A percentile compares a stretch with the other conserved stretches of the same genome.
phyloP scores from a whole-genome alignment of 768 basidiomycete genomes.

The Daedaleopsis sinensis region DNA sequence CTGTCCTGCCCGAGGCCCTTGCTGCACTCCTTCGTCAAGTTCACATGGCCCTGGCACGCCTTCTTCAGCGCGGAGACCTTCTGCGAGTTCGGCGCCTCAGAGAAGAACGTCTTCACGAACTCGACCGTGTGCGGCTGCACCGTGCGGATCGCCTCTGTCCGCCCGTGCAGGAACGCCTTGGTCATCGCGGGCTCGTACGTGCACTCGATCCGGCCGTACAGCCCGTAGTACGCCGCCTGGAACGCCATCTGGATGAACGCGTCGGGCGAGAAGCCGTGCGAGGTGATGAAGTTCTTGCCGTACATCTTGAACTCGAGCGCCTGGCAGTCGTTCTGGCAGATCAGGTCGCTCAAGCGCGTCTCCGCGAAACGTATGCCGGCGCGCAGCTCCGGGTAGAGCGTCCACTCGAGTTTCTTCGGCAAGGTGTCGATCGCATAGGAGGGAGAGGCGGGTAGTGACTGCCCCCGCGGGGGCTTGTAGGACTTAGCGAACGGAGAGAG shows the following conservation, averaged over 20 bases:
- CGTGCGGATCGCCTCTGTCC: constrained; percentile 93
- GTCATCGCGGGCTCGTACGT: constrained; percentile 99
- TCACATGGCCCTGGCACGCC: constrained; percentile 85
- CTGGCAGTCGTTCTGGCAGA: constrained; percentile 98
- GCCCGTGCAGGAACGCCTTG: constrained; percentile 90
- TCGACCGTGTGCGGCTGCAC: constrained; percentile 86
- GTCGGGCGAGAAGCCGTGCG: constrained; percentile 94
- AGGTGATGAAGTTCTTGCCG: constrained; percentile 94
- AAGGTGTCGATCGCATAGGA: constrained; percentile 70
- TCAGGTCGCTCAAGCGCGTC: constrained; percentile 90
- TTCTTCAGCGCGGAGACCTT: constrained; percentile 78
- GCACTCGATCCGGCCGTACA: constrained; percentile 91
- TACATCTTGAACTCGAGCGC: constrained; percentile 92
- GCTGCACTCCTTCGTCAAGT: constrained; percentile 86
- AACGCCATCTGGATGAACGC: constrained; percentile 99
- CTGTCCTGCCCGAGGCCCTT: constrained; percentile 93
- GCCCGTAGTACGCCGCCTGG: constrained; percentile 93
- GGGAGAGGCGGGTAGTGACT: constrained; percentile 21
- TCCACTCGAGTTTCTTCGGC: constrained; percentile 97
- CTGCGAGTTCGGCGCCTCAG: constrained; percentile 65
- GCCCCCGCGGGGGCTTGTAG: constrained; percentile 56
- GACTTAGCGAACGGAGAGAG: constrained; percentile 82
- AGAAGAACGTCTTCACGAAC: constrained; percentile 90
- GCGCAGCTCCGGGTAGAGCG: constrained; percentile 78
- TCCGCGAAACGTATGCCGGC: constrained; percentile 93